A percentile compares a stretch with the other conserved stretches of the same genome.
phyloP scores from a whole-genome alignment of 345 rosid genomes.

The Excoecaria agallocha region DNA sequence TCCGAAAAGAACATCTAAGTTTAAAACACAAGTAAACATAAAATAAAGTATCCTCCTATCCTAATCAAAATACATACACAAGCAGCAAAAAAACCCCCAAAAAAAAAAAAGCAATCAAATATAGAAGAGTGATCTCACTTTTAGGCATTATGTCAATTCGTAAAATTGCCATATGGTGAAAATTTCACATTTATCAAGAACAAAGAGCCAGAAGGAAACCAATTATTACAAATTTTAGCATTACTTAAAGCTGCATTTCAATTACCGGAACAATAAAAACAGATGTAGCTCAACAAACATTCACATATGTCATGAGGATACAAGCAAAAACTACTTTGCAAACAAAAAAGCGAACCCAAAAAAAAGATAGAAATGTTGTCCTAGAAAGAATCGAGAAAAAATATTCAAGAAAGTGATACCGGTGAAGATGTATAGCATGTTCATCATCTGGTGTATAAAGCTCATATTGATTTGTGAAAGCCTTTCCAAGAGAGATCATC shows the following conservation, averaged over 20 bases:
- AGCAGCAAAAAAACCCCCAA: not conserved
- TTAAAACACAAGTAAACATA: not conserved
- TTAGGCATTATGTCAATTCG: too few relatives aligned
- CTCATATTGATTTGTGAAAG: constrained; percentile 72
- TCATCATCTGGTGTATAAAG: constrained; percentile 76
- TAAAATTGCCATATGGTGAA: not conserved
- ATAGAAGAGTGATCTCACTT: not conserved
- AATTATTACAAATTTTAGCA: not conserved
- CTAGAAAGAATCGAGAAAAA: constrained; percentile 8
- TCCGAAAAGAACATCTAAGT: not conserved
- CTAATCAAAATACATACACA: not conserved
- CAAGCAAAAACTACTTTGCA: not conserved
- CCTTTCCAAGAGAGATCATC: constrained; percentile 87
- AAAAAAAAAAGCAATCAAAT: too few relatives aligned
- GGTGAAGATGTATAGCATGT: constrained; percentile 86
- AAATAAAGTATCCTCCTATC: not conserved
- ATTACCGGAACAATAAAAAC: not conserved
- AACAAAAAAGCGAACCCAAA: not conserved
- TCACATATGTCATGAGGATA: not conserved
- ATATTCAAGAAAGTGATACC: constrained; percentile 43
- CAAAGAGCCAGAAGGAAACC: not conserved
- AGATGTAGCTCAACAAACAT: not conserved
- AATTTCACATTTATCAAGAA: not conserved
- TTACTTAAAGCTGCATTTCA: not conserved
- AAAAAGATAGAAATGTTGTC: not conserved